Base-by-base conservation (phyloP, 139 green algal species). In the Penium margaritaceum region DNA sequence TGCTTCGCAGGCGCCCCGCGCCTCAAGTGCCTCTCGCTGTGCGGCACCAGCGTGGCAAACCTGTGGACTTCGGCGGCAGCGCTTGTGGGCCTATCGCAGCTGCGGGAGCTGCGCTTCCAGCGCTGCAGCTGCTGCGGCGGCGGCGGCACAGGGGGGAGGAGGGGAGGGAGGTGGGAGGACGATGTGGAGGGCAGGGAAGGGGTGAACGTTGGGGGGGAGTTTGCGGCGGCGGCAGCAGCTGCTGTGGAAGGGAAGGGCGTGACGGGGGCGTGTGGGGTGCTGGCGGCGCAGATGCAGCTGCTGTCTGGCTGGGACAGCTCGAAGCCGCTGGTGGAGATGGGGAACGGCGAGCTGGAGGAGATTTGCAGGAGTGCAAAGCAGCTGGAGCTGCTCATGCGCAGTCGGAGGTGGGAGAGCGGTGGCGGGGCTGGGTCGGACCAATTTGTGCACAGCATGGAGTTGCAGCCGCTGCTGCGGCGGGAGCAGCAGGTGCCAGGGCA, bases 41-140 rank as follows among this genome's bases (percentile, higher is more conserved):
- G 68, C 41, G 68, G 24, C 54, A 68, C 68, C 27, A 41, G 68
- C 47, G 27, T 75, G 14, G 30, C 38, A n/a, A 75, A 75, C 32
- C 68, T 75, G 14, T 75, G 68, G 68, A 75, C 68, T 29, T 51
- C 68, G 9, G 15, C 14, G n/a, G 68, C 68, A 2, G 68, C 68
- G 38, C 47, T 75, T 2, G 33, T 29, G 1, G 29, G 30, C 21
- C 47, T 75, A 29, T 27, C 68, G 3, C 30, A 32, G n/a, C 32
- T 75, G n/a, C 15, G 2, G 5, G 34, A 67, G 68, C 68, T 75
- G 15, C 47, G 47, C 47, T 67, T 75, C 33, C 68, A 75, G 41
- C 43, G 54, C n/a, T 74, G 66, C 41, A 38, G 35, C 36, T 74
- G 66, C 66, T 74, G 66, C 54, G 38, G 33, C 27, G 29, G 27